These are phyloP conservation scores for Botrytis deweyae DNA, from an alignment of 2,329 filamentous ascomycete genomes.

Conservation along the genomic window DNA sequence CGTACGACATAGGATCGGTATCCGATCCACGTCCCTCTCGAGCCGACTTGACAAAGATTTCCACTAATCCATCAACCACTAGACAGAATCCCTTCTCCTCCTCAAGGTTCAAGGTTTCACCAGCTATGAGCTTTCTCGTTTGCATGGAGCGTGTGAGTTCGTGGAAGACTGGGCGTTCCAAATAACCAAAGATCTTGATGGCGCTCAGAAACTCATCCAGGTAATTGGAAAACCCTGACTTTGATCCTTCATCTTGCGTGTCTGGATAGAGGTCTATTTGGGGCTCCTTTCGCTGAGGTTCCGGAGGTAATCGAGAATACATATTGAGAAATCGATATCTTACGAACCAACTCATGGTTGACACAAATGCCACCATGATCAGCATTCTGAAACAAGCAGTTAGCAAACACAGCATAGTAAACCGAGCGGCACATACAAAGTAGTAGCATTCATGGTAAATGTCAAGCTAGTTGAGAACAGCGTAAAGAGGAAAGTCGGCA, in stretches of 20 bases:
- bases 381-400: slow-evolving; percentile 57
- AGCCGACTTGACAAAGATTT: slow-evolving; percentile 96
- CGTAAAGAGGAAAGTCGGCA: slow-evolving; percentile 86
- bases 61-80: slow-evolving; percentile 92
- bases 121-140: slow-evolving; percentile 91
- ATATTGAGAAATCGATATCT: slow-evolving; percentile 95
- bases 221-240: slow-evolving; percentile 91
- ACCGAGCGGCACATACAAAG: slow-evolving; percentile 60
- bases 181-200: slow-evolving; percentile 97
- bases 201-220: slow-evolving; percentile 96
- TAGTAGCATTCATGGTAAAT: slow-evolving; percentile 98
- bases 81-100: slow-evolving; percentile 98
- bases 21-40: slow-evolving; percentile 50
- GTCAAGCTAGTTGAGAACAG: slow-evolving; percentile 91
- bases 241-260: slow-evolving; percentile 82
- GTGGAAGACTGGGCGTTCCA: slow-evolving; percentile 95
- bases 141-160: slow-evolving; percentile 98
- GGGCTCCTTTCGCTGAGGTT: slow-evolving; percentile 93
- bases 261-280: slow-evolving; percentile 95
- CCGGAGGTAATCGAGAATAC: slow-evolving; percentile 89
- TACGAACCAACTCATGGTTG: slow-evolving; percentile 89
- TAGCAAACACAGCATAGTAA: slow-evolving; percentile 26
- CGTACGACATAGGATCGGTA: slow-evolving; percentile 42
- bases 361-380: slow-evolving; percentile 73
- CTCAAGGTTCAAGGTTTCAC: slow-evolving; percentile 90